Base-by-base conservation (phyloP, 2,329 filamentous ascomycete genomes). In the Sporothrix curviconia region DNA sequence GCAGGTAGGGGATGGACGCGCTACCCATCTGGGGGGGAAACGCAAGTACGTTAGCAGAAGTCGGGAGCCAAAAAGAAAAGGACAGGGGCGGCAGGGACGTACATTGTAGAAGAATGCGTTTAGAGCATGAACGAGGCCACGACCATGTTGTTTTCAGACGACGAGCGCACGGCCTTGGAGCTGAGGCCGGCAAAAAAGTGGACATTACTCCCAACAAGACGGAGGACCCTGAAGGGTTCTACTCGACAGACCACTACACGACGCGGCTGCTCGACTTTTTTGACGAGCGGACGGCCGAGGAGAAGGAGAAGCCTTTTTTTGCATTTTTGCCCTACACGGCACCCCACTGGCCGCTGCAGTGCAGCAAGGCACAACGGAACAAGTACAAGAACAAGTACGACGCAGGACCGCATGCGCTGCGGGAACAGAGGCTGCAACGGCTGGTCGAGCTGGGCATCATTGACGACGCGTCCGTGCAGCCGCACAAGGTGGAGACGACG, bases 341-440 rank as follows among this genome's bases (percentile, higher is more conserved):
- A 0, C 82, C 82, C 1, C 82, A 85, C 62, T 85, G 82, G 82
- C 82, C 82, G 1, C 68, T 85, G 7, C 82, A 85, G 63, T 80
- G 80, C 0, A 80, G 81, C 0, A 67, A 72, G 55, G 76, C 82
- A 58, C 77, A 78, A 56, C 77, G 80, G 42, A 71, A 75, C 22
- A 80, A 82, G 62, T 85, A 85, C 67, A 74, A 74, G 15, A 81
- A 82, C 22, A 70, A 81, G 0, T 86, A 86, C 63, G 77, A 83
- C 50, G 79, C 82, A 3, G 83, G 83, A 0, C 82, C 82, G 0
- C 78, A 83, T 19, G 78, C 72, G 0, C 72, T 86, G 12, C 73
- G 82, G 2, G 65, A 75, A 58, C 73, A 75, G 60, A 76, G 82
- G 3, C 72, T 86, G 14, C 72, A 77, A 59, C 70, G 75, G 3